Base-by-base conservation (phyloP, 139 green algal species). In the Volvox reticuliferus region DNA sequence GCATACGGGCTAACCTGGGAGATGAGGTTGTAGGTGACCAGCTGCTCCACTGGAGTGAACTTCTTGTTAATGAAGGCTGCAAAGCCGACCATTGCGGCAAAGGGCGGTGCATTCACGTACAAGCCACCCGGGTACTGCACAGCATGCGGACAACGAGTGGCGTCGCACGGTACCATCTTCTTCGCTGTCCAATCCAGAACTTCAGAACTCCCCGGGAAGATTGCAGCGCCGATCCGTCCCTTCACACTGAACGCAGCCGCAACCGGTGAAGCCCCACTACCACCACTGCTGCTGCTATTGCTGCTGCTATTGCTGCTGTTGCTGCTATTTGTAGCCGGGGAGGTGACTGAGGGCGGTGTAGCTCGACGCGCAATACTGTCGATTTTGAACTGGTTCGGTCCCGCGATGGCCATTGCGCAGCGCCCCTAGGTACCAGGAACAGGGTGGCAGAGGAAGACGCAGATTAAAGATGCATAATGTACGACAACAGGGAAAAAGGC, bases 341-440 rank as follows among this genome's bases (percentile, higher is more conserved):
- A 19, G 0, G 19, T 30, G 18, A 37, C 77, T 44, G 77, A 24
- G 77, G 18, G 21, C n/a, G n/a, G n/a, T n/a, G n/a, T n/a, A 21
- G 35, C 18, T 22, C 79, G 37, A 28, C 19, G 35, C 22, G 2
- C 6, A 16, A 21, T 26, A 35, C 80, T 86, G 80, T 86, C 50
- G 0, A 12, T 30, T 19, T 86, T 86, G 80, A 86, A 86, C 55
- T 75, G 55, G 55, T 2, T 17, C 0, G 80, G 55, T 30, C 26
- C 26, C 19, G 55, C 24, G 12, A 86, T 50, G 37, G 80, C 80
- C 80, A 86, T 86, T 1, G 80, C 80, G 79, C 79, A 85, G 22
- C 79, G 79, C 6, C 79, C 79, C 79, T 85, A 83, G 6, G 22
- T 30, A 32, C 26, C 44, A 13, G 33, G 24, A 73, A 24, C 21